Evolutionary conservation across 2,329 filamentous ascomycete species (phyloP).

Genomic region (Colletotrichum graminicola): DNA sequence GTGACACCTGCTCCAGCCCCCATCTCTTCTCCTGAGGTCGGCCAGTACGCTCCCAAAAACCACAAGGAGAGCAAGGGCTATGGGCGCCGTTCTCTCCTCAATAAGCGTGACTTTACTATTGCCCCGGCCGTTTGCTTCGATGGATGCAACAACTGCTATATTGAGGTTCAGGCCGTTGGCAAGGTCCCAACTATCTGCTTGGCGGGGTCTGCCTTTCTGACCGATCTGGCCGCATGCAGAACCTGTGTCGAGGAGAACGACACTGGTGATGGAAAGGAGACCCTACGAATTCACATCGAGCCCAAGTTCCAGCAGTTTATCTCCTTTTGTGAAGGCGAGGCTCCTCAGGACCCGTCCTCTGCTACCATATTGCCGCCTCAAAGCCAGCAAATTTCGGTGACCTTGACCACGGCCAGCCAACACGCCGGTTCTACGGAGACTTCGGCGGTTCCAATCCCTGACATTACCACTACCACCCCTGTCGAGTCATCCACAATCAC

Average conservation of each 20-base stretch:
- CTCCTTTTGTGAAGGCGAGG: slow-evolving; percentile 56
- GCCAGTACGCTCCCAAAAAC: slow-evolving; percentile 38
- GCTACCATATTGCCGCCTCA: slow-evolving; percentile 48
- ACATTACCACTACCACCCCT: slow-evolving; percentile 18
- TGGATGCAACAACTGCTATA: slow-evolving; percentile 63
- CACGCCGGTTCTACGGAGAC: slow-evolving; percentile 23
- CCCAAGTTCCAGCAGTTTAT: slow-evolving; percentile 59
- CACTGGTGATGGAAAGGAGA: slow-evolving; percentile 45
- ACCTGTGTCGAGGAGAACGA: slow-evolving; percentile 55
- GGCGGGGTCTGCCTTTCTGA: slow-evolving; percentile 55
- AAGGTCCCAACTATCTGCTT: slow-evolving; percentile 62
- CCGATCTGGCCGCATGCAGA: slow-evolving; percentile 54
- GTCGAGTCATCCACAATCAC: slow-evolving; percentile 2
- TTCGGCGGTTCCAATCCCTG: slow-evolving; percentile 33
- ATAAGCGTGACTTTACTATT: slow-evolving; percentile 56
- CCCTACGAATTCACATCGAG: slow-evolving; percentile 51
- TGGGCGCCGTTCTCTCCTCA: slow-evolving; percentile 43
- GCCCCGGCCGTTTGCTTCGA: slow-evolving; percentile 64
- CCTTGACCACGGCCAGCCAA: slow-evolving; percentile 41
- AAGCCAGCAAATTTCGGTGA: slow-evolving; percentile 44
- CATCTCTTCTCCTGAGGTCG: not conserved
- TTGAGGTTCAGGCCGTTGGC: slow-evolving; percentile 62
- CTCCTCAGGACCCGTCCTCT: slow-evolving; percentile 40
- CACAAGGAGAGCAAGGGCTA: slow-evolving; percentile 37
- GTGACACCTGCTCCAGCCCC: slow-evolving; percentile 34